phyloP scores from a whole-genome alignment of 306 rosid genomes.

The Macrotyloma uniflorum region DNA sequence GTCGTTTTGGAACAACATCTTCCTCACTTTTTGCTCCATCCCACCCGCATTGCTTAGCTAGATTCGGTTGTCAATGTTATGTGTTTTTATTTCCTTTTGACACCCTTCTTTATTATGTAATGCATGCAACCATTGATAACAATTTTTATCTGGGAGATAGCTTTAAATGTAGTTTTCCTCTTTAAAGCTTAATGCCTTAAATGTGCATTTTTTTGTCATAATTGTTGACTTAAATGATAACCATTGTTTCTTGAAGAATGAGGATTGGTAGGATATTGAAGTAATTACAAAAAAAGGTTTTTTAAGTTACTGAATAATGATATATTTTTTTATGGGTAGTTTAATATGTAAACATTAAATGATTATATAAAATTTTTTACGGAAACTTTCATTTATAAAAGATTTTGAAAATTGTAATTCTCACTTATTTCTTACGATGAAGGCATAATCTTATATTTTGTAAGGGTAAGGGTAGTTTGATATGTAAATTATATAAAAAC shows the following conservation, averaged over 20 bases:
- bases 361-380: too few relatives aligned
- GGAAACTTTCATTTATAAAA: too few relatives aligned
- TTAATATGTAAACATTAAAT: background rate
- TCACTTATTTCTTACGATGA: too few relatives aligned
- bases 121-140: slow-evolving; percentile 23
- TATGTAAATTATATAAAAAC: too few relatives aligned
- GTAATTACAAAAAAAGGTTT: background rate
- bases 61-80: slow-evolving; percentile 12
- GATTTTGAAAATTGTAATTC: too few relatives aligned
- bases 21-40: slow-evolving; percentile 65
- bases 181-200: background rate
- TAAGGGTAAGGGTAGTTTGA: too few relatives aligned
- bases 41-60: slow-evolving; percentile 44
- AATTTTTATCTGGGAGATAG: background rate
- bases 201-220: background rate
- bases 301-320: background rate
- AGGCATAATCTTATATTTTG: too few relatives aligned
- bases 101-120: slow-evolving; percentile 20
- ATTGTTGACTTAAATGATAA: background rate
- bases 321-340: background rate
- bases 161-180: background rate
- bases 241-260: background rate
- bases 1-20: slow-evolving; percentile 82
- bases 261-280: background rate
- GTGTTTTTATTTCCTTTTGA: slow-evolving; percentile 26